These are phyloP conservation scores for Gynostemma pentaphyllum DNA, from an alignment of 306 rosid species.

Conservation along the genomic window DNA sequence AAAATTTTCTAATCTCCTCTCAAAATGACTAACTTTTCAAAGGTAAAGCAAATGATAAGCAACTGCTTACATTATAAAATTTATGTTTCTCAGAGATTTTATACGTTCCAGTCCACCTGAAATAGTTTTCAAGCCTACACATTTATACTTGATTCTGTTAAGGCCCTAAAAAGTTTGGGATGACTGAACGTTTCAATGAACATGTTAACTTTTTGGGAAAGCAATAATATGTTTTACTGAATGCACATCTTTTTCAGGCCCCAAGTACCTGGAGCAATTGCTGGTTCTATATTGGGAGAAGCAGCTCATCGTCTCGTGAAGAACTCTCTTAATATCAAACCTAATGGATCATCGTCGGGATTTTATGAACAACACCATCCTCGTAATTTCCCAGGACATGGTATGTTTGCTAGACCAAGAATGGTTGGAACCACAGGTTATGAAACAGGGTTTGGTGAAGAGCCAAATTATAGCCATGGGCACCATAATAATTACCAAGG, in stretches of 20 bases:
- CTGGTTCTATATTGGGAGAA: constrained; percentile 79
- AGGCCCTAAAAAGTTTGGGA: background rate
- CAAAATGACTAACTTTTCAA: constrained; percentile 1
- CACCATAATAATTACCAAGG: constrained; percentile 45
- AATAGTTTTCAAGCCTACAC: background rate
- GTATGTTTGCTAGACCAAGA: constrained; percentile 37
- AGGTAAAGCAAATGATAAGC: background rate
- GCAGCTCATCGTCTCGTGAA: constrained; percentile 95
- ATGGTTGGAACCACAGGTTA: constrained; percentile 62
- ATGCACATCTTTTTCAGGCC: constrained; percentile 35
- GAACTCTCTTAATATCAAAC: constrained; percentile 56
- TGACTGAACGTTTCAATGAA: background rate
- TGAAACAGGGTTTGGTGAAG: constrained; percentile 55
- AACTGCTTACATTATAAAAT: background rate
- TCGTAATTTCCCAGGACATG: constrained; percentile 26
- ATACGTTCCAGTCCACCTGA: background rate
- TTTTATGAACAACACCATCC: constrained; percentile 34
- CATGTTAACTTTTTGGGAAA: background rate
- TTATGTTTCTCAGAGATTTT: background rate
- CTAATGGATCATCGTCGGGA: constrained; percentile 39
- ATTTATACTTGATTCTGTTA: background rate
- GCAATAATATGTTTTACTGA: background rate
- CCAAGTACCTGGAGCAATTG: constrained; percentile 72
- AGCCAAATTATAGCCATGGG: constrained; percentile 30
- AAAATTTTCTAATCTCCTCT: constrained; percentile 5